phyloP scores from a whole-genome alignment of 352 stramenopile species.

The Pythium scleroteichum region DNA sequence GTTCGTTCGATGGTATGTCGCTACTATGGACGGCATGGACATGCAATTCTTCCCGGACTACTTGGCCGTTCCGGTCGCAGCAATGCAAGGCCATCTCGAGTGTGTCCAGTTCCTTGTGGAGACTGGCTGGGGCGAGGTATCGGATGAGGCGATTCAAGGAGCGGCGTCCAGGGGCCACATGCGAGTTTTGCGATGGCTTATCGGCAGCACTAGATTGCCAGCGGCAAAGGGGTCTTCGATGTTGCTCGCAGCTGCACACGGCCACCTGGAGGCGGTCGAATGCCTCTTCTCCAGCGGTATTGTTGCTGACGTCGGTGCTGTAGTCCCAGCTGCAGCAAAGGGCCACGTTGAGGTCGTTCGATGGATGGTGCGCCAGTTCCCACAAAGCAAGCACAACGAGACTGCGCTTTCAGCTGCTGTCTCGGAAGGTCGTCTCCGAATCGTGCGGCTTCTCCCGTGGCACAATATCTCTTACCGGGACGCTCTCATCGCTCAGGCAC shows the following conservation, averaged over 20 bases:
- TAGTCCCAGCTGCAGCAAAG: neutral
- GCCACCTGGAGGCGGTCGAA: constrained; percentile 1
- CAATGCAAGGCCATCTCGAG: neutral
- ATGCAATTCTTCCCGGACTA: constrained; percentile 3
- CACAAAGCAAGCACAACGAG: neutral
- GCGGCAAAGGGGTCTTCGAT: neutral
- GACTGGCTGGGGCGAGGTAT: neutral
- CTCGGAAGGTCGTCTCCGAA: neutral
- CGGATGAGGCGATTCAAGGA: neutral
- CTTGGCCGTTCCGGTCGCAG: neutral
- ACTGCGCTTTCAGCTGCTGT: neutral
- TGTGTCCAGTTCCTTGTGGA: constrained; percentile 7
- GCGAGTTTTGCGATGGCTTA: neutral
- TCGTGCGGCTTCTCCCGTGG: constrained; percentile 3
- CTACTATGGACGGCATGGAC: neutral
- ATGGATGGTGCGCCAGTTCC: neutral
- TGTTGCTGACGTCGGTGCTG: neutral
- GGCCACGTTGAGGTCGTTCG: neutral
- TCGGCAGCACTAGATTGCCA: neutral
- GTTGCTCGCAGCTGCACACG: neutral
- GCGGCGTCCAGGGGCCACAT: neutral
- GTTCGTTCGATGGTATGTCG: constrained; percentile 10
- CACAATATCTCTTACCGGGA: neutral
- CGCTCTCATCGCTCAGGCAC: neutral
- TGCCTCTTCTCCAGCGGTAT: neutral